Evolutionary conservation across 768 basidiomycete genomes (phyloP).

Genomic region (Termitomyces sp.): DNA sequence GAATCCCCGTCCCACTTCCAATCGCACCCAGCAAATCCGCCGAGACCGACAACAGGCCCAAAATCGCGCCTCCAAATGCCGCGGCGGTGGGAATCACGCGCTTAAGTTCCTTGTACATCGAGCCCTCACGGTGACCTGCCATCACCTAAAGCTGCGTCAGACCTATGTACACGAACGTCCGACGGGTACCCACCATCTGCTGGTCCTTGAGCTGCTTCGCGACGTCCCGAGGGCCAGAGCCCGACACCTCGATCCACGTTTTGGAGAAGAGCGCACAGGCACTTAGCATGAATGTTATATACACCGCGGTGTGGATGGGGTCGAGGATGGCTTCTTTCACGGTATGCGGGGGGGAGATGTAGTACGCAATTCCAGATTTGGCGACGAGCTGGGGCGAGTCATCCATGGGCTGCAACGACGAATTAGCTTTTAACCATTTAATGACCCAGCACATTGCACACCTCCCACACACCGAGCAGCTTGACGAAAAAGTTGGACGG

Average conservation of each 20-base stretch:
- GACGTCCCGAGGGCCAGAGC: constrained; percentile 91
- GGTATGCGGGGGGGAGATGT: constrained; percentile 97
- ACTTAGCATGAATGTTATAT: constrained; percentile 87
- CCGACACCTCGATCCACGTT: constrained; percentile 99
- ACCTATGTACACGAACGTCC: neutral
- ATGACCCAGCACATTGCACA: constrained; percentile 27
- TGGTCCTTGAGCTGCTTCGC: constrained; percentile 99
- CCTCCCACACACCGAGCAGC: constrained; percentile 98
- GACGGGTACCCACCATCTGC: constrained; percentile 65
- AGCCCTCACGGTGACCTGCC: constrained; percentile 91
- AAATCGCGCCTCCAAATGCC: constrained; percentile 95
- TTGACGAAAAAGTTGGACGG: constrained; percentile 86
- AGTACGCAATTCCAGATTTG: constrained; percentile 90
- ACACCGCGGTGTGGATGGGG: constrained; percentile 89
- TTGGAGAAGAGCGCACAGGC: constrained; percentile 98
- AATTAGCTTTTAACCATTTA: neutral
- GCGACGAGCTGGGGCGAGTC: constrained; percentile 92
- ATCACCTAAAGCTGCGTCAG: constrained; percentile 43
- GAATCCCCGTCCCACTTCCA: constrained; percentile 91
- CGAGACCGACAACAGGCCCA: constrained; percentile 84
- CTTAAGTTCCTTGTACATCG: constrained; percentile 99
- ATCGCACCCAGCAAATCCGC: constrained; percentile 97
- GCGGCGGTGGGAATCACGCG: constrained; percentile 97
- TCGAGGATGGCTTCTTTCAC: constrained; percentile 83
- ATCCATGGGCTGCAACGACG: constrained; percentile 67